Base-by-base conservation (phyloP, 148 eudicot genomes). In the Bassia scoparia region DNA sequence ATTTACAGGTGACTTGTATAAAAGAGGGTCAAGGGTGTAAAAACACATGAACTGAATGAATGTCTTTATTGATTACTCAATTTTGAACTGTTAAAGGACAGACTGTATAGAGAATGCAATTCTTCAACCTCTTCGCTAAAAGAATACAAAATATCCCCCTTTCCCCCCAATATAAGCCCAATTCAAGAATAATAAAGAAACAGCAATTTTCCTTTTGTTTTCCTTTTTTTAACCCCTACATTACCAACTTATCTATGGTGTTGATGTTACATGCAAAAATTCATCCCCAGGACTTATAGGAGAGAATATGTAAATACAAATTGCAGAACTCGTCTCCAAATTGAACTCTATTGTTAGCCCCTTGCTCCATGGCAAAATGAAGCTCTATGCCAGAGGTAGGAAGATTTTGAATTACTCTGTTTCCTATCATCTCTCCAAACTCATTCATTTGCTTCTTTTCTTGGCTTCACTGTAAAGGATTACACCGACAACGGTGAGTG, bases 391-490 rank as follows among this genome's bases (percentile, higher is more conserved):
- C 44, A 18, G 69, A 75, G 72, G 53, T 43, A 21, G 64, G 68
- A 66, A 58, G 43, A 67, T 59, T 61, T 31, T 55, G 52, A 73
- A 49, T 56, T 43, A 72, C 72, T 49, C 37, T 75, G 46, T 41
- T 48, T 65, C 69, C 68, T 70, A 66, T 56, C 63, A 14, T 34
- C 38, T 72, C 10, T 7, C 35, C 23, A 31, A n/a, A 38, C 31
- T 55, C 8, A 67, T 13, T 85, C 83, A 86, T 82, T 86, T 86
- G 84, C 90, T 89, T 61, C 95, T 87, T 80, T 92, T 92, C 83
- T 92, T 92, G 78, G 91, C 93, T 80, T 92, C 91, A 13, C 96
- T 87, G 50, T 92, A 92, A 60, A 90, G 89, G 79, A 92, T 77
- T 53, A 92, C 97, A 27, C 97, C 97, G 10, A 87, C 24, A 27